Base-by-base conservation (phyloP, 148 eudicot species). In the Rhododendron griersonianum region DNA sequence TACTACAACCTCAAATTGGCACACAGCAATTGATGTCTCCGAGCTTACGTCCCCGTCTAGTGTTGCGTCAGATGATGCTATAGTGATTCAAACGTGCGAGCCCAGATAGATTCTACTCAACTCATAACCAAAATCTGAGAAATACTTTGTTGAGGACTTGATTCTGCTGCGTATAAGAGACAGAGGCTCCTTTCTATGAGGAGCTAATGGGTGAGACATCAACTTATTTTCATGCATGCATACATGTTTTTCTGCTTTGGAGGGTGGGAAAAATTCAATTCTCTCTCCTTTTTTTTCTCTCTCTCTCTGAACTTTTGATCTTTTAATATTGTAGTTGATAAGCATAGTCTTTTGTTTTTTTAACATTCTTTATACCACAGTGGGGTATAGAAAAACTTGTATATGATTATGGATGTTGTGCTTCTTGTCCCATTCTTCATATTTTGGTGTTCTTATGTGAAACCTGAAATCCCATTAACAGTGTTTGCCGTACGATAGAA, bases 11-110 rank as follows among this genome's bases (percentile, higher is more conserved):
- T 51, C 83, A 80, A 33, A 28, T 51, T 25, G 61, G 83, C 83
- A 80, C 83, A 80, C 65, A 30, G 9, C 83, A 51, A 80, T 80
- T 18, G 65, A 80, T 80, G 39, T 80, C 83, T 51, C 57, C 21
- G 37, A 78, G 59, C 16, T 25, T 78, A 14, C 16, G 19, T 19
- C 81, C 81, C 50, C 15, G 2, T 25, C 81, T 13, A 78, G 81
- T 3, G 3, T 50, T 23, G 37, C 50, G 2, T 78, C 81, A 25
- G 57, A 78, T n/a, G 81, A 78, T 35, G 14, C 19, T 78, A 45
- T 51, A 78, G 50, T n/a, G 81, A 47, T 78, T 47, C 51, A 78
- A 78, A 78, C 55, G 8, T n/a, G 55, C 81, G 81, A 78, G 59
- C 57, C 35, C 5, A 78, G 57, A 28, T 78, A 78, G 81, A 78